Evolutionary conservation across 371 early-diverging fungal genomes (phyloP), one percentile per base, ranked within the genome.

Genomic region (Fennellomyces sp.): DNA sequence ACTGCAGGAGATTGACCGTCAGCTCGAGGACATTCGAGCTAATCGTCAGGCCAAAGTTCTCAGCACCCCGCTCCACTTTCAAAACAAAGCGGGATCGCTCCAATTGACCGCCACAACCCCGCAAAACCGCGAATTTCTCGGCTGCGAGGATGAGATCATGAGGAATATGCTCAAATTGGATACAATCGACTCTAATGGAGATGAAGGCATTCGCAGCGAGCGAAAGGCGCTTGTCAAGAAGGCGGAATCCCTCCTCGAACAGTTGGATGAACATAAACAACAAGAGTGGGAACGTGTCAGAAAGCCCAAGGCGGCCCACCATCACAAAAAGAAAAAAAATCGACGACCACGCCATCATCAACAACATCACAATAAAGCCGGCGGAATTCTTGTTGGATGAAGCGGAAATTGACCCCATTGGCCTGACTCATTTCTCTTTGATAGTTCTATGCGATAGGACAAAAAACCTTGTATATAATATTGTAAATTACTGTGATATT

Each of bases 141-240:
- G 59, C 13, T 67, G 62, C 25, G 68, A 67, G 28, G 68, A 67
- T 15, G 50, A 59, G 17, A 62, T 67, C 45, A 63, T 67, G 63
- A 63, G 68, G 4, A 39, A 64, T 3, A 50, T 80, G 49, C 38
- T 80, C 12, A 65, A 72, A 48, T 49, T 80, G 3, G 80, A 80
- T 55, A 69, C 70, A 15, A 64, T 80, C 38, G 51, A 65, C n/a
- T 74, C 76, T 8, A 66, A 76, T 38, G 80, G 80, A 6, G 69
- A 76, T 30, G 62, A 65, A 13, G 61, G 57, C 8, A 69, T 76
- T 10, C 57, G 76, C 53, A 63, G 51, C 26, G 64, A 74, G 30
- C 76, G 80, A 6, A 66, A 67, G 17, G 27, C 48, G 0, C 27
- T 80, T n/a, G 76, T 80, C 25, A 72, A 72, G 33, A 54, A 35